Evolutionary conservation across 257 asterid genomes (phyloP).

Genomic region (Plectranthus barbatus): DNA sequence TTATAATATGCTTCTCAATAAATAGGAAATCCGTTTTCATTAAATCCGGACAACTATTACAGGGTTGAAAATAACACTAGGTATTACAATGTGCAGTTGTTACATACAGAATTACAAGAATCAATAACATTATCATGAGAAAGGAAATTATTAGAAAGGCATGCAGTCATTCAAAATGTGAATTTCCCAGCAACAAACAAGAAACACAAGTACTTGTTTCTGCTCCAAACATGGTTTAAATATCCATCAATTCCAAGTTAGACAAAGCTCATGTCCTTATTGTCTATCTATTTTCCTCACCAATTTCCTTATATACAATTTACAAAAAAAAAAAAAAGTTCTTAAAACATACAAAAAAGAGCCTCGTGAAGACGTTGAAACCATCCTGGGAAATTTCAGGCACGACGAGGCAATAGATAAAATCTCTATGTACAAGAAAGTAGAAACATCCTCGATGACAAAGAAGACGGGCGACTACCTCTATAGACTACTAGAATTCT

Average conservation of each 20-base stretch:
- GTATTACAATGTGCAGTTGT: too few relatives aligned
- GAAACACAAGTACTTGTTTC: background rate
- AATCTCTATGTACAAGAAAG: constrained; percentile 21
- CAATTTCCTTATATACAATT: constrained; percentile 13
- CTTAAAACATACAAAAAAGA: background rate
- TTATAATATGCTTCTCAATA: too few relatives aligned
- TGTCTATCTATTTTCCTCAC: background rate
- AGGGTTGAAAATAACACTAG: too few relatives aligned
- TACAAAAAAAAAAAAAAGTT: background rate
- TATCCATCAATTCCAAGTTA: constrained; percentile 12
- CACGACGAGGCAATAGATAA: too few relatives aligned
- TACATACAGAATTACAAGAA: too few relatives aligned
- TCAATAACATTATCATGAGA: too few relatives aligned
- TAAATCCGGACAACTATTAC: too few relatives aligned
- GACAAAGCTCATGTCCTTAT: background rate
- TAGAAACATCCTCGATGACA: background rate
- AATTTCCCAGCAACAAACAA: too few relatives aligned
- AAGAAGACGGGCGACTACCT: background rate
- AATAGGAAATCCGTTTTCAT: too few relatives aligned
- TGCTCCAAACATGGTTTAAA: background rate
- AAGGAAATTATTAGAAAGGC: too few relatives aligned
- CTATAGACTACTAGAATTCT: constrained; percentile 29
- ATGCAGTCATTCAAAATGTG: too few relatives aligned
- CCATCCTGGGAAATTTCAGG: background rate
- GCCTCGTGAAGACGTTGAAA: constrained; percentile 1